These are phyloP conservation scores for Lentinula guzmanii DNA, from an alignment of 768 basidiomycete species.

Conservation along the genomic window DNA sequence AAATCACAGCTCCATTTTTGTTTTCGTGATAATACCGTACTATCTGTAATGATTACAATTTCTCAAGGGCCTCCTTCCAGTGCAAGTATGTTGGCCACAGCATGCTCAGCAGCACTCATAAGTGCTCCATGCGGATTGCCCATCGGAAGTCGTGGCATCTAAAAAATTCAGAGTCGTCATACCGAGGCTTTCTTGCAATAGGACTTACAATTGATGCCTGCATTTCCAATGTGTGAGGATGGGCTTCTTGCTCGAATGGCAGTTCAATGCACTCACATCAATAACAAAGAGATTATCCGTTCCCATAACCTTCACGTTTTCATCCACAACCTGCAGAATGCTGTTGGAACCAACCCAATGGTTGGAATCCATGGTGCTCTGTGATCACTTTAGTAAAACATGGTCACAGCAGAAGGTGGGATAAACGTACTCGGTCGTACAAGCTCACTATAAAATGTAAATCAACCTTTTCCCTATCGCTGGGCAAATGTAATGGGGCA, in stretches of 20 bases:
- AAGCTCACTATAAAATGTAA: not conserved
- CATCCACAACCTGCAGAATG: constrained; percentile 49
- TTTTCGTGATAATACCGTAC: not conserved
- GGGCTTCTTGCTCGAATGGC: not conserved
- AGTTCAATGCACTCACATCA: constrained; percentile 25
- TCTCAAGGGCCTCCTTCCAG: constrained; percentile 44
- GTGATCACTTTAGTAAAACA: constrained; percentile 23
- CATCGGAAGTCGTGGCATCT: constrained; percentile 48
- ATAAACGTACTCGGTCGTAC: not conserved
- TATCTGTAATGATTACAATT: not conserved
- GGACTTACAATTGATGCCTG: constrained; percentile 29
- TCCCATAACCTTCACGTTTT: constrained; percentile 47
- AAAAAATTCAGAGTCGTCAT: not conserved
- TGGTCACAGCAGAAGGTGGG: not conserved
- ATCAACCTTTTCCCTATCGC: not conserved
- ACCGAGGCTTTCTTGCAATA: too few species aligned
- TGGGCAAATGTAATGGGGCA: constrained; percentile 7
- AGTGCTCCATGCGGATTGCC: constrained; percentile 53
- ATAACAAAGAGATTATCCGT: constrained; percentile 50
- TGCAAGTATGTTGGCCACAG: constrained; percentile 48
- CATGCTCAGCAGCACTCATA: constrained; percentile 57
- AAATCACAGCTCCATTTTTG: not conserved
- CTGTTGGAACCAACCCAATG: constrained; percentile 57
- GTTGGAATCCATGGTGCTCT: constrained; percentile 47
- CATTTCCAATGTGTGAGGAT: not conserved